These are phyloP conservation scores for Alisma plantagoaquatica DNA, from an alignment of 106 monocot species.

Conservation along the genomic window DNA sequence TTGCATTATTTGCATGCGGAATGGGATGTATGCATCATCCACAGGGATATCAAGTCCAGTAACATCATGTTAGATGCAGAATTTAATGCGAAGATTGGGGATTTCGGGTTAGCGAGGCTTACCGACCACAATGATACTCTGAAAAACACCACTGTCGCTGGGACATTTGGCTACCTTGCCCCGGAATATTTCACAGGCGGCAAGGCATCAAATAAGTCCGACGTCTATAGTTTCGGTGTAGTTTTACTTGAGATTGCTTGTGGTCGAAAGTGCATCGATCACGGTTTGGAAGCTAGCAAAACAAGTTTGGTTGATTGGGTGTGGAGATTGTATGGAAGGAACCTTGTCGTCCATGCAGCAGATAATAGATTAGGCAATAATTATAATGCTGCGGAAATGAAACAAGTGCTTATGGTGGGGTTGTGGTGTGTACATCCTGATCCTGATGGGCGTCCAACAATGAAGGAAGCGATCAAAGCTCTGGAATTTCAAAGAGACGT, in stretches of 20 bases:
- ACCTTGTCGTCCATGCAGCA: neutral
- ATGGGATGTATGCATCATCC: constrained; percentile 18
- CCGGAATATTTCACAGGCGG: constrained; percentile 2
- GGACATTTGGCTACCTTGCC: constrained; percentile 8
- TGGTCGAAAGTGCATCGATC: constrained; percentile 2
- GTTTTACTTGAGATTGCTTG: constrained; percentile 12
- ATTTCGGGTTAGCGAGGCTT: constrained; percentile 25
- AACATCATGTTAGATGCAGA: constrained; percentile 18
- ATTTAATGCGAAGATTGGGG: constrained; percentile 20
- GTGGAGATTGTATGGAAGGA: constrained; percentile 7
- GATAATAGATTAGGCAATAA: constrained; percentile 6
- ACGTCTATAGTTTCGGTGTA: constrained; percentile 21
- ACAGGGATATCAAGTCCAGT: constrained; percentile 9
- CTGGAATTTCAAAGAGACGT: no score
- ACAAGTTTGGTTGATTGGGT: constrained; percentile 9
- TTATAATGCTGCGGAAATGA: constrained; percentile 12
- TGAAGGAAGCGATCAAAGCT: no score
- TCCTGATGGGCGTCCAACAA: no score
- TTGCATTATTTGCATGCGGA: constrained; percentile 10
- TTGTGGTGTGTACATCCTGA: no score
- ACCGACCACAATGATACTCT: constrained; percentile 5
- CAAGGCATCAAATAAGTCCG: constrained; percentile 3
- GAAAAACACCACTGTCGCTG: constrained; percentile 7
- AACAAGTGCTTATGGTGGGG: neutral
- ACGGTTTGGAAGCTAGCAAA: neutral